These are phyloP conservation scores for Chenopodium suecicum DNA, from an alignment of 148 eudicot species.

Conservation along the genomic window DNA sequence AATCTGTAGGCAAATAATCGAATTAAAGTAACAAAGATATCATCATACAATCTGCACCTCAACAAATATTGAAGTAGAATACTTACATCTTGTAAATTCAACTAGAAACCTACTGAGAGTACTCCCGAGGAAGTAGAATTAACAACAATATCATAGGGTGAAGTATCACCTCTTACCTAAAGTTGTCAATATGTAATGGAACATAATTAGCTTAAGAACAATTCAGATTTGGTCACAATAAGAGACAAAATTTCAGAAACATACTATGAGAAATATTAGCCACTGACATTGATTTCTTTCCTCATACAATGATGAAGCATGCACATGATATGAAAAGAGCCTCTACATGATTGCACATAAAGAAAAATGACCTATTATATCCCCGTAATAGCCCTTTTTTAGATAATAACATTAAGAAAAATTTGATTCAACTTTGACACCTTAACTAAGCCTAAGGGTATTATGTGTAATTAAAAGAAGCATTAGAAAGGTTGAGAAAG, in stretches of 20 bases:
- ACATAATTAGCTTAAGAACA: conserved; percentile 4
- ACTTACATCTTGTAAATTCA: no score
- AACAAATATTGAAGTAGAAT: no score
- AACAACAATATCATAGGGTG: conserved; percentile 96
- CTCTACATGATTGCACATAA: neutral
- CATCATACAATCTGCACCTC: no score
- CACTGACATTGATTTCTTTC: neutral
- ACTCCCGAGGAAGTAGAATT: conserved; percentile 96
- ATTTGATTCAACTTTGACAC: no score
- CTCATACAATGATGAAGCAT: neutral
- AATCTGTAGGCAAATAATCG: no score
- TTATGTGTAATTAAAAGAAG: neutral
- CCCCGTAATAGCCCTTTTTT: neutral
- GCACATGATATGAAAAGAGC: neutral
- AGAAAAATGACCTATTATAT: neutral
- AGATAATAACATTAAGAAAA: neutral
- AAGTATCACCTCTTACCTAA: conserved; percentile 90
- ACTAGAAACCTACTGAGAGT: conserved; percentile 63
- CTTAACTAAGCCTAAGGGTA: no score
- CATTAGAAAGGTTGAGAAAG: neutral
- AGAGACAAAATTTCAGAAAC: neutral
- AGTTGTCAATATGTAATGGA: conserved; percentile 13
- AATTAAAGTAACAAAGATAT: no score
- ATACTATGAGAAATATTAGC: neutral
- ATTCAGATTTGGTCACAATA: neutral